Base-by-base conservation (phyloP, 2,329 filamentous ascomycete species). In the Pseudocercospora eumusae region DNA sequence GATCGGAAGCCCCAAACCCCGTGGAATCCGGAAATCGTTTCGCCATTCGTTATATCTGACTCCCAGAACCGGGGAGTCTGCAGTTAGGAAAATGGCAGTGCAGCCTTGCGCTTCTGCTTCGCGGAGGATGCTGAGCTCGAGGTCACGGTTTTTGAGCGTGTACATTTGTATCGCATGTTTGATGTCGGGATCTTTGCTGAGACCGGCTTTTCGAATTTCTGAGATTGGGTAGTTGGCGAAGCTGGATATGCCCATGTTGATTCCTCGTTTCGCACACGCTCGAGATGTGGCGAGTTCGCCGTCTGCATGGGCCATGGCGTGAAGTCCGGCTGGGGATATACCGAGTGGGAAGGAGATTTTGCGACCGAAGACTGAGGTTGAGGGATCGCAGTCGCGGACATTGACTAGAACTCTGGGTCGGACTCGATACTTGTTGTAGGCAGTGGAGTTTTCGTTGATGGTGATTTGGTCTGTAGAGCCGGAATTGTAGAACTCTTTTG, bases 401-500 rank as follows among this genome's bases (percentile, higher is more conserved):
- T 79, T 73, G 13, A 71, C 66, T 8, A 79, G 69, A 1, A 78
- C 75, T 18, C 77, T 70, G 18, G 68, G 63, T 42, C 75, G 62
- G 56, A 74, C 74, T 49, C 78, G 74, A 45, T 79, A 74, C 6
- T 76, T 75, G 64, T 80, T 75, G 71, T 79, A 86, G 1, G 83
- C 82, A 0, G 76, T 76, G 56, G 80, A 76, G 61, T 86, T 86
- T 57, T 84, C 83, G 21, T 72, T 71, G n/a, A 85, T 71, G 13
- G 82, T 84, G 57, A 81, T 73, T 23, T 83, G 74, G 64, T 84
- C 82, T 74, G 84, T 84, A 4, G 83, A 81, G 5, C 42, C 83
- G 63, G 81, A 83, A 68, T 86, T 85, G 71, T 81, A 85, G 73
- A 84, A 86, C 56, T 84, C 83, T 79, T 63, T 25, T 27, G n/a